Evolutionary conservation across 202 grass and related monocot species (phyloP), one percentile per base, ranked within the genome.

Genomic region (Saccharum hybrid): DNA sequence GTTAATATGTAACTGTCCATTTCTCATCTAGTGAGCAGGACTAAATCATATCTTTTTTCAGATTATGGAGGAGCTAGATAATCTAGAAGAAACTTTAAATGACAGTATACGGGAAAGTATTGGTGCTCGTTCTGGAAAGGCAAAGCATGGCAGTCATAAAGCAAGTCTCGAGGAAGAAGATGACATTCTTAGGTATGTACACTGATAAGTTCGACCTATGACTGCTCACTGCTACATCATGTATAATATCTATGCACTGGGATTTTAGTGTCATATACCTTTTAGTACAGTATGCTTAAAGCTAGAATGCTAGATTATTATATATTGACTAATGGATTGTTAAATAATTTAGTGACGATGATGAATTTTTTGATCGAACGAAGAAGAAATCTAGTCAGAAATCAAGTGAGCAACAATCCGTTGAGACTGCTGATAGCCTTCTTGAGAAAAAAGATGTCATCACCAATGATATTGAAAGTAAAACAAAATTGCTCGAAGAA

Each of bases 61-160:
- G 96, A 92, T 98, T 90, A 57, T 96, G 91, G 96, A 96, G 88
- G 96, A 98, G 86, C 75, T 98, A 54, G 93, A 96, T 22, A 98
- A 90, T 85, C 76, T 98, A 63, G 96, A 98, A 93, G 96, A 98
- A 90, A 96, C 96, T 69, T 92, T 98, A 81, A 98, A 96, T 92
- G 93, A 98, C 78, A 96, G 96, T 86, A 96, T 98, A 82, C 91
- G 60, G 22, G 96, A 94, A 95, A 98, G 96, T 89, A 37, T 96
- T 81, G 96, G 96, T 86, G 96, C 93, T 83, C 89, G 96, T 85
- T 48, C 93, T 86, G 86, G 91, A 80, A 96, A 86, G 37, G 15
- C 68, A 81, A 75, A 56, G 36, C 74, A 46, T 88, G 81, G 67
- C 85, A 92, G 62, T 80, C 87, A 86, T 85, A 94, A 96, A 88